Evolutionary conservation across 1,284 basidiomycete genomes (phyloP).

Genomic region (Fomitopsis schrenkii): DNA sequence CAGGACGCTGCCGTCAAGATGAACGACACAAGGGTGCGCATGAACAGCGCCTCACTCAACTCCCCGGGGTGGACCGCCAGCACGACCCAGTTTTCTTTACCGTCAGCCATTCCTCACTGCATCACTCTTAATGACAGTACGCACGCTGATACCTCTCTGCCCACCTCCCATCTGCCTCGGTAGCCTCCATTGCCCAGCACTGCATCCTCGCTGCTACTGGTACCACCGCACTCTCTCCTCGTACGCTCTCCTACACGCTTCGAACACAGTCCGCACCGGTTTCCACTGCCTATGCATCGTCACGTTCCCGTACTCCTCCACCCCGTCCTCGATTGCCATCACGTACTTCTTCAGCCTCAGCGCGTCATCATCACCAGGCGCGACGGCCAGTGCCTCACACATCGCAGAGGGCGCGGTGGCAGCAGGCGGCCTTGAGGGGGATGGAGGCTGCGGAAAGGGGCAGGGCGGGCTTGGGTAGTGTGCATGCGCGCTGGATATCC

Average conservation of each 20-base stretch:
- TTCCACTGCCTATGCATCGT: constrained; percentile 14
- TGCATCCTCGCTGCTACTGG: constrained; percentile 6
- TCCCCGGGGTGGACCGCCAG: too few relatives aligned
- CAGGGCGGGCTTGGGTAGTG: not conserved
- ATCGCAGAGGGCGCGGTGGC: constrained; percentile 10
- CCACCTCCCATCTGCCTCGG: constrained; percentile 13
- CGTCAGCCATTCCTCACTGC: not conserved
- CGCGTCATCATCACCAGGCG: constrained; percentile 7
- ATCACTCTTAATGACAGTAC: not conserved
- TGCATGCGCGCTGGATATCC: constrained; percentile 8
- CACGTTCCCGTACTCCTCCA: constrained; percentile 8
- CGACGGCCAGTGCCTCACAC: constrained; percentile 9
- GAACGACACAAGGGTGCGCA: too few relatives aligned
- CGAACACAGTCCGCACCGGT: constrained; percentile 12
- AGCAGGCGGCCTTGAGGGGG: constrained; percentile 10
- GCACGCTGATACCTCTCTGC: constrained; percentile 10
- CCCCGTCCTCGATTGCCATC: constrained; percentile 9
- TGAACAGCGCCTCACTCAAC: too few relatives aligned
- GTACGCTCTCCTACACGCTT: constrained; percentile 8
- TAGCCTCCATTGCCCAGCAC: constrained; percentile 16
- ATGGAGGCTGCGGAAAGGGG: not conserved
- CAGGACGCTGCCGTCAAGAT: too few relatives aligned
- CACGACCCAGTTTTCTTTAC: not conserved
- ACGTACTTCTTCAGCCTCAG: constrained; percentile 6
- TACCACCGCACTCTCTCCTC: constrained; percentile 7